A percentile compares a stretch with the other conserved stretches of the same genome.
phyloP scores from a whole-genome alignment of 1,139 yeast genomes.

The Spathaspora jeffriesii region DNA sequence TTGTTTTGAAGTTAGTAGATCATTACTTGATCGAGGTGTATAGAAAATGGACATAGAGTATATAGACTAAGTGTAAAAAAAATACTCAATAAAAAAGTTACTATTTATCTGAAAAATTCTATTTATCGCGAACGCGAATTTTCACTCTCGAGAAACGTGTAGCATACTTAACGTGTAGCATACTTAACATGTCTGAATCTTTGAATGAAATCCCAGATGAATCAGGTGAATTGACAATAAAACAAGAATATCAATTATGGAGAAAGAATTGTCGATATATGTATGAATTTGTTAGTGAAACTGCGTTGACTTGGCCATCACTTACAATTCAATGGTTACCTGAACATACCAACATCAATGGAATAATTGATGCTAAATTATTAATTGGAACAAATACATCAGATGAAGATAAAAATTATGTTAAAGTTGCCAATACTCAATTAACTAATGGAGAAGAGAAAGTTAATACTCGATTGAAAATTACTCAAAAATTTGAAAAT shows the following conservation, averaged over 20 bases:
- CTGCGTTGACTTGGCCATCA: conserved; percentile 81
- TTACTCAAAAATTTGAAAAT: conserved; percentile 56
- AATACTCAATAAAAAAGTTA: neutral
- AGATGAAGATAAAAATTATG: conserved; percentile 73
- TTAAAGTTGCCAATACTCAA: conserved; percentile 75
- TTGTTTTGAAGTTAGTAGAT: conserved; percentile 24
- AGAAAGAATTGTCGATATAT: conserved; percentile 74
- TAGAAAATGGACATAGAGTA: neutral
- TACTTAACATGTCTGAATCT: conserved; percentile 8
- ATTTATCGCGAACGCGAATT: too few species aligned
- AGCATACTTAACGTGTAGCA: too few species aligned
- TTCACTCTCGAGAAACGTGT: too few species aligned
- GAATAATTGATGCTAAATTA: conserved; percentile 46
- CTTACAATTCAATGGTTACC: conserved; percentile 79
- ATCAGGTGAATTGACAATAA: conserved; percentile 42
- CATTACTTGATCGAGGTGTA: neutral
- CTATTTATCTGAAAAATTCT: too few species aligned
- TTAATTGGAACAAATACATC: conserved; percentile 88
- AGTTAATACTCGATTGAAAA: conserved; percentile 54
- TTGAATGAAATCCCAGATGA: conserved; percentile 5
- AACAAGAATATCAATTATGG: conserved; percentile 80
- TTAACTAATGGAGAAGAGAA: conserved; percentile 48
- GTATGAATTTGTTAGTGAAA: conserved; percentile 81
- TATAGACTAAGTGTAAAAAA: neutral
- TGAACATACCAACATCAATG: conserved; percentile 27